Evolutionary conservation across 176 grass and related monocot genomes (phyloP).

Genomic region (Rhynchospora tenuis): DNA sequence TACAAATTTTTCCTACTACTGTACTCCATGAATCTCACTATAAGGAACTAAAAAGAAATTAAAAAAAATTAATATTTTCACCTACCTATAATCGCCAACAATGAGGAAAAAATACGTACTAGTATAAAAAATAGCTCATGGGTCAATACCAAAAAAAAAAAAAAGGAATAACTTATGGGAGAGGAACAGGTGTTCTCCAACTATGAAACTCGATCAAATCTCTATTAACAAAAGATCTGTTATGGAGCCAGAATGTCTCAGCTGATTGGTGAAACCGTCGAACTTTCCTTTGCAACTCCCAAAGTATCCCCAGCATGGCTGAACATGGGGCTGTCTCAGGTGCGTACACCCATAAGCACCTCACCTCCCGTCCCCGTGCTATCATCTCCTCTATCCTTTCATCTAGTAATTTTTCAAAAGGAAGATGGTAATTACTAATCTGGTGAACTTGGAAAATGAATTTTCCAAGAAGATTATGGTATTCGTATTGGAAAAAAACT

Average conservation of each 20-base stretch:
- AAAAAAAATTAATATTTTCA: not conserved
- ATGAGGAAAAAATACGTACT: not conserved
- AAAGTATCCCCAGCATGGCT: conserved; percentile 73
- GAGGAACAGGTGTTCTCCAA: conserved; percentile 69
- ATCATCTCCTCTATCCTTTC: conserved; percentile 71
- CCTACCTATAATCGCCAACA: not conserved
- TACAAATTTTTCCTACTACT: too few relatives aligned
- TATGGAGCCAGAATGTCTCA: conserved; percentile 93
- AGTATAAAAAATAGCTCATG: too few relatives aligned
- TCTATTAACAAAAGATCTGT: conserved; percentile 67
- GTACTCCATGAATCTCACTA: too few relatives aligned
- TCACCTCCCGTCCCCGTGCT: conserved; percentile 44
- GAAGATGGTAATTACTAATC: not conserved
- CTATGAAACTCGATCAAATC: conserved; percentile 56
- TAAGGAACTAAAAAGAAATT: not conserved
- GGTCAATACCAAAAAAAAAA: not conserved
- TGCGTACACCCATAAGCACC: conserved; percentile 82
- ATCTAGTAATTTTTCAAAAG: conserved; percentile 39
- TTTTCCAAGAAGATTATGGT: not conserved
- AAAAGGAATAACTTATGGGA: conserved; percentile 44
- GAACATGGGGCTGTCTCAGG: conserved; percentile 57
- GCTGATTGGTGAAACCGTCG: conserved; percentile 68
- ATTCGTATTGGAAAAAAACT: not conserved
- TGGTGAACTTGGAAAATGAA: not conserved
- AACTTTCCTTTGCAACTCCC: conserved; percentile 80